phyloP scores from a whole-genome alignment of 1,139 yeast species.

The Sugiyamaella xylanicola region DNA sequence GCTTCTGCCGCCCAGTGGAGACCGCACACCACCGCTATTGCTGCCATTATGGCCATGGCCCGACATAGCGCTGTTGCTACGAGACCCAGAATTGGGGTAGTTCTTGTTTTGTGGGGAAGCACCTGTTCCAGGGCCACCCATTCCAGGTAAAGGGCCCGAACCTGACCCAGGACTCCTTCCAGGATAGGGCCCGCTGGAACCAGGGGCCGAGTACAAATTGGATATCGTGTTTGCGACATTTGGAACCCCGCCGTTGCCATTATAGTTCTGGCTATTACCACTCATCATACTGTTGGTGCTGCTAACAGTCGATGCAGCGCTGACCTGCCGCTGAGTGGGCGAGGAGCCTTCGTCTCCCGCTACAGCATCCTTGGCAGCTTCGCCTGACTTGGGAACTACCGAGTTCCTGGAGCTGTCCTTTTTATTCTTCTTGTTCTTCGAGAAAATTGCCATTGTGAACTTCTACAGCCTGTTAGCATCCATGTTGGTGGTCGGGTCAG shows the following conservation, averaged over 20 bases:
- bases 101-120: constrained; percentile 1
- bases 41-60: constrained; percentile 6
- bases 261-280: constrained; percentile 6
- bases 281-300: constrained; percentile 12
- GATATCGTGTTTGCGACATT: neutral
- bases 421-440: constrained; percentile 33
- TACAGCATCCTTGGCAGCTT: constrained; percentile 19
- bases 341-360: constrained; percentile 19
- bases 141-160: neutral
- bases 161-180: constrained; percentile 4
- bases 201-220: neutral
- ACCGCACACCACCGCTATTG: constrained; percentile 7
- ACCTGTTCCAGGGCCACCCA: no score
- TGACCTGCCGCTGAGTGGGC: constrained; percentile 20
- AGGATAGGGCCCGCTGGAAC: constrained; percentile 10
- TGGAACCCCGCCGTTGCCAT: neutral
- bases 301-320: constrained; percentile 21
- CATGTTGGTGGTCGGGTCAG: neutral
- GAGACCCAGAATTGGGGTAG: neutral
- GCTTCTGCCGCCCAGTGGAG: constrained; percentile 11
- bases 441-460: constrained; percentile 33
- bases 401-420: constrained; percentile 34
- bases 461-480: neutral
- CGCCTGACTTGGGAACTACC: constrained; percentile 23
- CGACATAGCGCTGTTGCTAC: constrained; percentile 18